Percentiles rank a stretch among this genome's conserved stretches.
Conservation (phyloP, 1,139 yeast species). For the Suzukiozyma palmioleophila region DNA sequence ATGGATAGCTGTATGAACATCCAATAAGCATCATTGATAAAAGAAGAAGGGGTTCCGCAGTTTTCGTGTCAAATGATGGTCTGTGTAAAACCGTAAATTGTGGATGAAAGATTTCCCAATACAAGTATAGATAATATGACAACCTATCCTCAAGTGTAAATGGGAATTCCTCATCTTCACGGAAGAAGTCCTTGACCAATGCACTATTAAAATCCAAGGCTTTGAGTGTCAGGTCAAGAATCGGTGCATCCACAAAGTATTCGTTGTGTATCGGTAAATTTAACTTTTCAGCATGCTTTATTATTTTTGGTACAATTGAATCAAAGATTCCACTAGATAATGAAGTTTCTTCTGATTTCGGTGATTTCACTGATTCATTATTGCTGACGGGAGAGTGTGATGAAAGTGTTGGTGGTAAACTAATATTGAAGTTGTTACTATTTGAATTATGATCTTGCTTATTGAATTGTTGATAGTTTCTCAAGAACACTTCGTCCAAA, state of each 20-base stretch:
- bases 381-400: constrained; percentile 36
- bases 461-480: constrained; percentile 9
- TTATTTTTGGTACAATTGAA: constrained; percentile 14
- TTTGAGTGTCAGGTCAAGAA: constrained; percentile 13
- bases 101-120: constrained; percentile 59
- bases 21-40: constrained; percentile 58
- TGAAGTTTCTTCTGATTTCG: constrained; percentile 12
- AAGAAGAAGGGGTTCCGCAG: constrained; percentile 49
- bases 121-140: constrained; percentile 28
- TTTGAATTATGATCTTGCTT: constrained; percentile 3
- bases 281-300: constrained; percentile 14
- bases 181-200: constrained; percentile 18
- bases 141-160: constrained; percentile 24
- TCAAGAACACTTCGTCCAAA: constrained; percentile 31
- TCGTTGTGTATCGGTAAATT: constrained; percentile 26
- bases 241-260: constrained; percentile 22
- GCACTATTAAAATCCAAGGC: constrained; percentile 14
- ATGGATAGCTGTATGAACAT: constrained; percentile 28
- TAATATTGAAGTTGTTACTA: constrained; percentile 9
- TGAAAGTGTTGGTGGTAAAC: constrained; percentile 19
- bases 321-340: constrained; percentile 5
- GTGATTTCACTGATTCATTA: constrained; percentile 28
- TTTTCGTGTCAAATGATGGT: constrained; percentile 57
- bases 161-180: constrained; percentile 12
- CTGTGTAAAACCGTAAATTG: constrained; percentile 59